Conservation (phyloP, 1,284 basidiomycete species). For the Tilletia caries region DNA sequence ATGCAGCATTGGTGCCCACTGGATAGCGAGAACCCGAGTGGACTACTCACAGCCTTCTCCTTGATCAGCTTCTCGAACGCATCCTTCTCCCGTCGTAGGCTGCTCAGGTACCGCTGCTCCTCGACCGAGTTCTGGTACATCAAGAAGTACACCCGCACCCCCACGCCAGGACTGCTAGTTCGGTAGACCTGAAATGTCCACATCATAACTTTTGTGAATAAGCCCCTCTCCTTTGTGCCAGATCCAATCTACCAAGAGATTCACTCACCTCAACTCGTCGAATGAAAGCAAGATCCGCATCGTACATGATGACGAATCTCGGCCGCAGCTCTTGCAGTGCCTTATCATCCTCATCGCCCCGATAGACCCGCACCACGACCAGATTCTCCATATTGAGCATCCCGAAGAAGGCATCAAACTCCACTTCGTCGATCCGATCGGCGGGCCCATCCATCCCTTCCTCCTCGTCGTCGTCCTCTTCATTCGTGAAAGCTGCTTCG, state of each 20-base stretch:
- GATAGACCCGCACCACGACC: slow-evolving; percentile 80
- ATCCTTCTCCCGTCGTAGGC: slow-evolving; percentile 84
- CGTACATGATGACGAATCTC: slow-evolving; percentile 82
- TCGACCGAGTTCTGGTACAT: slow-evolving; percentile 87
- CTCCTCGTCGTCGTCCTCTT: slow-evolving; percentile 22
- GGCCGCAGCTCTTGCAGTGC: slow-evolving; percentile 83
- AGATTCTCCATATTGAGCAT: slow-evolving; percentile 74
- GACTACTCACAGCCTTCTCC: slow-evolving; percentile 73
- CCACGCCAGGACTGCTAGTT: slow-evolving; percentile 79
- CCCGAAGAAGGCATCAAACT: slow-evolving; percentile 78
- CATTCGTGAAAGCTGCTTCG: neutral
- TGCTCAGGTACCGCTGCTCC: slow-evolving; percentile 89
- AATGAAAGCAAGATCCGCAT: slow-evolving; percentile 88
- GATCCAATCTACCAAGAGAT: slow-evolving; percentile 7
- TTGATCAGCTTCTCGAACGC: slow-evolving; percentile 89
- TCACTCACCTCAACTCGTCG: slow-evolving; percentile 77
- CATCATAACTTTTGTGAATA: no score
- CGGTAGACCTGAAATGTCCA: slow-evolving; percentile 57
- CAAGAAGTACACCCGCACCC: slow-evolving; percentile 91
- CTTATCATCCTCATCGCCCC: slow-evolving; percentile 87
- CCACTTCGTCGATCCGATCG: slow-evolving; percentile 41
- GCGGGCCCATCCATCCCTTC: slow-evolving; percentile 21
- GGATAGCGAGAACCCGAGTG: no score
- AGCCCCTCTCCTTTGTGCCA: neutral
- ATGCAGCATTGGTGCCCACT: neutral